phyloP scores from a whole-genome alignment of 2,329 filamentous ascomycete species.

The Paraphaeosphaeria minitans region DNA sequence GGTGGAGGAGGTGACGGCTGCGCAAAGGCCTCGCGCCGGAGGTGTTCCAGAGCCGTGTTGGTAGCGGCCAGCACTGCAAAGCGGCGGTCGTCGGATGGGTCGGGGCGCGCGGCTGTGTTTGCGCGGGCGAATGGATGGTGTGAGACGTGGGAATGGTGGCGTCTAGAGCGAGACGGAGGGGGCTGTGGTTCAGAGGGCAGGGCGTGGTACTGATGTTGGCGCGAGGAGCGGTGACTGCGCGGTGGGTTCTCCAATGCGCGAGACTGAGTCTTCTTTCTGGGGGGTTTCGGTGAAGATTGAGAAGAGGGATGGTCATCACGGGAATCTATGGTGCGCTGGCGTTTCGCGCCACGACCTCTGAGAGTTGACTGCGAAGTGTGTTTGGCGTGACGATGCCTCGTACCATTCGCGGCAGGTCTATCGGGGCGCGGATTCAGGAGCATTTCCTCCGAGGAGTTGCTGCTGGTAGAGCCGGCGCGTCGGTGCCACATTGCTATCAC shows the following conservation, averaged over 20 bases:
- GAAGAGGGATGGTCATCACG: constrained; percentile 32
- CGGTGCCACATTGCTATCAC: constrained; percentile 37
- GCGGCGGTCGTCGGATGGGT: constrained; percentile 39
- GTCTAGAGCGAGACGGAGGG: constrained; percentile 29
- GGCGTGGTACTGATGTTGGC: constrained; percentile 23
- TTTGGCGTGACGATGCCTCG: constrained; percentile 39
- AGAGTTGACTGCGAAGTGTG: constrained; percentile 42
- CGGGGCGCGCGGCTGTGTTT: constrained; percentile 40
- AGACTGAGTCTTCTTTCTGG: constrained; percentile 29
- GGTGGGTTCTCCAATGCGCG: constrained; percentile 33
- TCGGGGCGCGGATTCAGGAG: constrained; percentile 45
- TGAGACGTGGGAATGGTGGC: constrained; percentile 36
- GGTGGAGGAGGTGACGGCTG: constrained; percentile 41
- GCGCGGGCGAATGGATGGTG: constrained; percentile 31
- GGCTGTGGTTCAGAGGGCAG: constrained; percentile 18
- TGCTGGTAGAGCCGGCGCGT: constrained; percentile 28
- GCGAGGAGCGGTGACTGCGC: constrained; percentile 34
- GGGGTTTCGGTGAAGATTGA: constrained; percentile 39
- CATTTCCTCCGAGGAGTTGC: constrained; percentile 41
- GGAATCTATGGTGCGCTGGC: constrained; percentile 37
- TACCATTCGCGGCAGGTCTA: constrained; percentile 31
- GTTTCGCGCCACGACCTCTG: constrained; percentile 44
- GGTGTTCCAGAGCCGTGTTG: constrained; percentile 42
- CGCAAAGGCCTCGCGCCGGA: constrained; percentile 44
- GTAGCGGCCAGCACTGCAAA: constrained; percentile 47